Conservation (phyloP, 2,329 filamentous ascomycete species). For the Clonostachys solani region DNA sequence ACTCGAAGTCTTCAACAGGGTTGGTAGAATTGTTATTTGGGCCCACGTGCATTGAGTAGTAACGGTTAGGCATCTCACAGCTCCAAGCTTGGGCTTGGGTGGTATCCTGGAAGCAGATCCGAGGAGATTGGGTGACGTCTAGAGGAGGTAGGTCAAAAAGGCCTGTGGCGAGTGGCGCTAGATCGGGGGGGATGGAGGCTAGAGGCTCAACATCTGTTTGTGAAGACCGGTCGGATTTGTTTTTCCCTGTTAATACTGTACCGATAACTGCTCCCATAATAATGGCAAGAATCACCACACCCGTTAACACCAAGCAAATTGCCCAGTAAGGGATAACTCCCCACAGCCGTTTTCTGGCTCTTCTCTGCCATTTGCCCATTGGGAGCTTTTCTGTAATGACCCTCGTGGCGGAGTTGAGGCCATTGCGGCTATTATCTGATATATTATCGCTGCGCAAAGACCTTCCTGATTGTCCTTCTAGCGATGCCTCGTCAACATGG, state of each 20-base stretch:
- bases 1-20: constrained; percentile 32
- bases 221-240: constrained; percentile 7
- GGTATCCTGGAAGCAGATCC: constrained; percentile 52
- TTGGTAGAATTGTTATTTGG: constrained; percentile 11
- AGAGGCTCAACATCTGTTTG: constrained; percentile 46
- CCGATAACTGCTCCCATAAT: constrained; percentile 50
- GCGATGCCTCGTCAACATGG: too few relatives aligned
- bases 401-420: constrained; percentile 47
- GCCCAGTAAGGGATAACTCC: constrained; percentile 61
- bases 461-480: background rate
- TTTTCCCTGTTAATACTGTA: constrained; percentile 1
- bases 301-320: constrained; percentile 42
- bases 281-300: constrained; percentile 46
- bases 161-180: constrained; percentile 50
- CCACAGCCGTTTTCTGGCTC: constrained; percentile 50
- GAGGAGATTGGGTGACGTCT: constrained; percentile 41
- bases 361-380: constrained; percentile 43
- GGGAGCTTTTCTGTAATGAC: constrained; percentile 41
- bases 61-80: constrained; percentile 48
- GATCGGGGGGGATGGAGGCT: constrained; percentile 39
- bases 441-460: background rate
- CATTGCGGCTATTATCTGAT: constrained; percentile 39
- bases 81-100: constrained; percentile 57
- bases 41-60: constrained; percentile 37
- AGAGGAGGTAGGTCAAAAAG: constrained; percentile 52